Base-by-base conservation (phyloP, 805 yeast genomes). In the Komagataella mondaviorum region DNA sequence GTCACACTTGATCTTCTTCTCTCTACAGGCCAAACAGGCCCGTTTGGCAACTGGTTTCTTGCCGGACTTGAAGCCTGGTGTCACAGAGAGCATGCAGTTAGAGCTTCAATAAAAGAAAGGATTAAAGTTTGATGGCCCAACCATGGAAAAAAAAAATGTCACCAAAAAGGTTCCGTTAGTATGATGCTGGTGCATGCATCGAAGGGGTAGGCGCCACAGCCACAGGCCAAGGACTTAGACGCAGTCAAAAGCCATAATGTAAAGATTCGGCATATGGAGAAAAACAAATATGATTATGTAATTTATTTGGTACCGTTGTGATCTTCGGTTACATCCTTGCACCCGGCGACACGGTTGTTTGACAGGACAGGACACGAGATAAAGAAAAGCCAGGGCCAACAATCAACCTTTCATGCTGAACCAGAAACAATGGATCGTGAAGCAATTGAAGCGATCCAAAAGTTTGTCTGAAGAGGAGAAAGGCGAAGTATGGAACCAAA, bases 11-110 rank as follows among this genome's bases (percentile, higher is more conserved):
- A 81, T 71, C 57, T 81, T 81, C 65, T 77, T 79, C 56, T 78
- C 83, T 45, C 87, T 75, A 54, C 87, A 81, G 4, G 79, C 71
- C 5, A 81, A 65, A 60, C 86, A 81, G 0, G 86, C 86, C 48
- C 81, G 67, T 53, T 76, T 69, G 0, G 85, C 83, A 2, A 80
- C 85, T 5, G 10, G 12, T n/a, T 20, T 44, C 46, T 44, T 44
- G 17, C 23, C 23, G 7, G 46, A 17, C 20, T 30, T 30, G 8
- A 14, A 30, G 14, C 14, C 39, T 30, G 39, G 39, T 10, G 39
- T 30, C 39, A 30, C 39, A 14, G n/a, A 30, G 39, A 30, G 39
- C 39, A 30, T 30, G 10, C 39, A 30, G 39, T 8, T 14, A 30
- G 14, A 12, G 39, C 39, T 30, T 30, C 10, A 6, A 30, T 10